Evolutionary conservation across 2,329 filamentous ascomycete species (phyloP), one percentile per base, ranked within the genome.

Genomic region (Talaromyces sp.): DNA sequence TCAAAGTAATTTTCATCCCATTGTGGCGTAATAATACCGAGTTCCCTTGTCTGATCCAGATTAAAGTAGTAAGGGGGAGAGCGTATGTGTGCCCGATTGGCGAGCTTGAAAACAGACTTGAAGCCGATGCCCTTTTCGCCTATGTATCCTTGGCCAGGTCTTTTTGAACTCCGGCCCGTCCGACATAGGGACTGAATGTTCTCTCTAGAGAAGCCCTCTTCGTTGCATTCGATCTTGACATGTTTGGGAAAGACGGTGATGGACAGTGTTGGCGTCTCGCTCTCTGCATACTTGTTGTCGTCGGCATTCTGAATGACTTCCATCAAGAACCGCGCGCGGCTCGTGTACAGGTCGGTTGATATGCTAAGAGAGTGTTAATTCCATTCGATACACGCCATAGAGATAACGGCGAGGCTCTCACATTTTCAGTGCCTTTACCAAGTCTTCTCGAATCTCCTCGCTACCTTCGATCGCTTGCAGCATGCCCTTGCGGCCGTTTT

Each of bases 91-190:
- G 39, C 59, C 32, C 44, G 53, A 30, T 57, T 56, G 30, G 69
- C 68, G 17, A 69, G 59, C 32, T 66, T 68, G 62, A 72, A 72
- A 27, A 72, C 67, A 10, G 70, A 69, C 62, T 72, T 72, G 65
- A 72, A 72, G 25, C 70, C 70, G 60, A 72, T 67, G 9, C 69
- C 70, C 51, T 71, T 72, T 49, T 71, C 70, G 11, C 70, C 69
- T 25, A 65, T 68, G 57, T 65, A 66, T 27, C 64, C 58, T 30
- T 64, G 59, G 59, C 53, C 59, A 57, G 53, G 53, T 42, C 33
- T 57, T 57, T 61, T 61, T 27, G 59, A 61, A 53, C 59, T 61
- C 44, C 54, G 39, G 11, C 59, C 59, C 15, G 54, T 30, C 13
- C 47, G 53, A 44, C 59, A 61, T 39, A 61, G 53, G 19, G 59